Evolutionary conservation across 768 basidiomycete species (phyloP), one percentile per base, ranked within the genome.

Genomic region (Podaxis rugospora): DNA sequence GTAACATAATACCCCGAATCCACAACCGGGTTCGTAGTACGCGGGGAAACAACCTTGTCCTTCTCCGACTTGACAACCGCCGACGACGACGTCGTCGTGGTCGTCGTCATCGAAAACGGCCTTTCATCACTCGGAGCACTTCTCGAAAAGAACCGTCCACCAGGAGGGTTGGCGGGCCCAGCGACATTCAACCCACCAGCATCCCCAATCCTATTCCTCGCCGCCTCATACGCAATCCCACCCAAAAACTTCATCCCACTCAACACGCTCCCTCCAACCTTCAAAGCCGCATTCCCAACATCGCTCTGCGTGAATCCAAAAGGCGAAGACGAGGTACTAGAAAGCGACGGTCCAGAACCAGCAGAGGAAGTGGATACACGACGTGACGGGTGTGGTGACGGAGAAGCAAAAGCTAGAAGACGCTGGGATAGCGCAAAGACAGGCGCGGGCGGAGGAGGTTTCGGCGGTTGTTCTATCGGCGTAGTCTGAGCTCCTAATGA

Each of bases 231-330:
- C 1, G 87, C 88, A 66, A 85, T 75, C 14, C 86, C 86, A 1
- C 87, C 84, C 1, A 89, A 68, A 5, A 81, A 80, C 67, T 82
- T 81, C 79, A 90, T 81, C 18, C 87, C 86, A 64, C 78, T 85
- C 60, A 88, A 71, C 9, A 90, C 78, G 23, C 77, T 82, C 35
- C 83, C 86, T 21, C 87, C 86, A 1, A 86, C 81, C 64, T 78
- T 84, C 57, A 82, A 65, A 5, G 87, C 86, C 9, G 84, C 77
- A 59, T 70, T 77, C 14, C 85, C 82, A 1, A 85, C 63, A 50
- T 86, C 82, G 1, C 77, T 76, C 61, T 82, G 82, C 1, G 76
- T 75, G 66, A 66, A 10, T 54, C 51, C 52, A 42, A 55, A 16
- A 59, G 64, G 28, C 51, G 61, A 57, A 5, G 64, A 64, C 0